Percentiles rank a stretch among this genome's conserved stretches.
Conservation (phyloP, 257 asterid species). For the Solanum ossicruentum region DNA sequence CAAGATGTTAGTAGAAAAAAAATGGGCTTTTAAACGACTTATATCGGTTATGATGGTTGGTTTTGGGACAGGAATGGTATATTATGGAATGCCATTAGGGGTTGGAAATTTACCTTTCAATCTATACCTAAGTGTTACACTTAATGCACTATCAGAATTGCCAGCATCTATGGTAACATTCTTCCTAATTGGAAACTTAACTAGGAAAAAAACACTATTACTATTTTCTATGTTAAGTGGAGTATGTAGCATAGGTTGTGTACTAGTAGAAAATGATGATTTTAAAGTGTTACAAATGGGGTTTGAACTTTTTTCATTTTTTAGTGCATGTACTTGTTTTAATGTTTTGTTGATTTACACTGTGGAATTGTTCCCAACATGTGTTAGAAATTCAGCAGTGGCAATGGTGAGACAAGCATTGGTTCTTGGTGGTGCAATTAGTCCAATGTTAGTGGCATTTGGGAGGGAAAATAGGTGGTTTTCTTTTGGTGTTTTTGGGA, state of each 20-base stretch:
- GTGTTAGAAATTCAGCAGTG: conserved; percentile 22
- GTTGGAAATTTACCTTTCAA: conserved; percentile 26
- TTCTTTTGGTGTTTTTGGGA: conserved; percentile 16
- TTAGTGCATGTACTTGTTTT: conserved; percentile 38
- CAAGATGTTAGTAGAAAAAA: conserved; percentile 19
- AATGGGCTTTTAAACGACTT: conserved; percentile 43
- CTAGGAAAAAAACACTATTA: conserved; percentile 19
- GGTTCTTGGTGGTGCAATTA: conserved; percentile 11
- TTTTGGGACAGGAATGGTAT: conserved; percentile 45
- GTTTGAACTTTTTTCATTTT: conserved; percentile 47
- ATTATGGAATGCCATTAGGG: conserved; percentile 76
- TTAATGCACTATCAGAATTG: conserved; percentile 47
- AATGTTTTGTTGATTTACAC: conserved; percentile 32
- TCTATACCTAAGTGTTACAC: conserved; percentile 39
- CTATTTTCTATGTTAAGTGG: conserved; percentile 36
- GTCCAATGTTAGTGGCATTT: conserved; percentile 13
- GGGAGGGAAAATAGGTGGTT: conserved; percentile 1
- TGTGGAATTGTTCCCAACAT: conserved; percentile 22
- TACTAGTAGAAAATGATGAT: not conserved
- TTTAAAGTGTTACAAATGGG: conserved; percentile 20
- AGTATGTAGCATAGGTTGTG: conserved; percentile 37
- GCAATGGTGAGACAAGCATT: conserved; percentile 15
- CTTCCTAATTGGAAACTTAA: conserved; percentile 20
- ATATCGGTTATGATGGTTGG: conserved; percentile 33
- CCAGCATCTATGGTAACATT: conserved; percentile 40